A percentile compares a stretch with the other conserved stretches of the same genome.
Conservation (phyloP, 345 rosid genomes). For the Chamaenerion angustifolium region DNA sequence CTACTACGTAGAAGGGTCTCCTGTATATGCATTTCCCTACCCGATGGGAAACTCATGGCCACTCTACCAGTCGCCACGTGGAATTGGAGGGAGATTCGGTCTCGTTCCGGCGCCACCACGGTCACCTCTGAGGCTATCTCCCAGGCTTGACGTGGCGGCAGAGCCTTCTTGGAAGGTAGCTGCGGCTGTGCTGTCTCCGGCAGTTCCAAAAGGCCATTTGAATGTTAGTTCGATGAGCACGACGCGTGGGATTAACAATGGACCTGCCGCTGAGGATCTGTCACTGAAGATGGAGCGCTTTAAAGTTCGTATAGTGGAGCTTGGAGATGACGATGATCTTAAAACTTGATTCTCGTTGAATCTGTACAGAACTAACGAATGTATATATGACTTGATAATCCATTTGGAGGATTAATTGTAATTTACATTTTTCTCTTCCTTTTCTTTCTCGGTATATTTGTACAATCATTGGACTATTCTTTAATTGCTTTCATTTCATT, state of each 20-base stretch:
- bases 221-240: conserved; percentile 2
- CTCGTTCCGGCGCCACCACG: conserved; percentile 1
- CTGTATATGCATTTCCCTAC: conserved; percentile 4
- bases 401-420: too few relatives aligned
- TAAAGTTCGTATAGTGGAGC: conserved; percentile 16
- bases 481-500: too few relatives aligned
- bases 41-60: background rate
- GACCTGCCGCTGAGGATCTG: conserved; percentile 6
- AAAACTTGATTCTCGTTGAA: too few relatives aligned
- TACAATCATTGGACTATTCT: too few relatives aligned
- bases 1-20: background rate
- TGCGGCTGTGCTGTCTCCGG: background rate
- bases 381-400: too few relatives aligned
- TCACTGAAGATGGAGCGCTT: conserved; percentile 17
- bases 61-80: background rate
- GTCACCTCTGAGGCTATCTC: too few relatives aligned
- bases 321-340: background rate
- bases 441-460: too few relatives aligned
- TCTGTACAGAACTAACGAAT: too few relatives aligned
- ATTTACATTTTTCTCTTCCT: too few relatives aligned
- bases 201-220: background rate
- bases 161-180: background rate
- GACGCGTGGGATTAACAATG: conserved; percentile 6
- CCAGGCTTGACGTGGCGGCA: background rate
- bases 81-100: conserved; percentile 2